Evolutionary conservation across 495 filamentous ascomycete genomes (phyloP).

Genomic region (Aspergillus bertholletiae): DNA sequence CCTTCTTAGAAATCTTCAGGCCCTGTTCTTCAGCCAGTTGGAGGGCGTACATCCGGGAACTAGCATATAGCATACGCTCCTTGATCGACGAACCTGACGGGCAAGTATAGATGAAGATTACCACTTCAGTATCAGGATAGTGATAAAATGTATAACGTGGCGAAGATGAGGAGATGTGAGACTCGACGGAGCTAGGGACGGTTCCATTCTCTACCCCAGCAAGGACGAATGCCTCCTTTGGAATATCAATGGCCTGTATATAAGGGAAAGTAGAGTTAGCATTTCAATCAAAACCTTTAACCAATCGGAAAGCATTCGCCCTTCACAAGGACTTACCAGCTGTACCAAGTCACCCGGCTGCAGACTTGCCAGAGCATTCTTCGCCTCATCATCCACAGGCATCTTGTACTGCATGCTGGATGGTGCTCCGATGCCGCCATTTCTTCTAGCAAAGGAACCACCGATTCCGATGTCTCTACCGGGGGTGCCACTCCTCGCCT

Average conservation of each 20-base stretch:
- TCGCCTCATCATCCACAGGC: slow-evolving; percentile 64
- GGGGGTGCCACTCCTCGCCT: slow-evolving; percentile 68
- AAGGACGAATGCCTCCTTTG: slow-evolving; percentile 75
- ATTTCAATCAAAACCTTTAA: slow-evolving; percentile 9
- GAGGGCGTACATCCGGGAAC: slow-evolving; percentile 71
- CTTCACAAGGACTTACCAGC: slow-evolving; percentile 54
- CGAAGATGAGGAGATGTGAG: slow-evolving; percentile 70
- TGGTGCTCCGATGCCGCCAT: slow-evolving; percentile 27
- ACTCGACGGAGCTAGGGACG: slow-evolving; percentile 49
- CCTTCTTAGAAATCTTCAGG: slow-evolving; percentile 72
- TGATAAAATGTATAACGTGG: slow-evolving; percentile 91
- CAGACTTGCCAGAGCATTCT: slow-evolving; percentile 60
- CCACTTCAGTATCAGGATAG: slow-evolving; percentile 57
- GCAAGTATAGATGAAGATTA: slow-evolving; percentile 95
- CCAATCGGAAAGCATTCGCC: background rate
- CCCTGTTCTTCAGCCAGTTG: slow-evolving; percentile 66
- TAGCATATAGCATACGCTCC: slow-evolving; percentile 92
- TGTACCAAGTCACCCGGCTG: slow-evolving; percentile 66
- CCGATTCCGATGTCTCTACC: slow-evolving; percentile 50
- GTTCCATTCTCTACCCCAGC: slow-evolving; percentile 51
- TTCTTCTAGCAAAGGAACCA: slow-evolving; percentile 58
- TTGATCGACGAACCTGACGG: slow-evolving; percentile 78
- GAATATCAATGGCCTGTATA: slow-evolving; percentile 55
- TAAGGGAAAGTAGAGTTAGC: slow-evolving; percentile 22
- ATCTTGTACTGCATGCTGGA: slow-evolving; percentile 58